These are phyloP conservation scores for Pulveroboletus sp. DNA, from an alignment of 768 basidiomycete genomes.

Conservation along the genomic window DNA sequence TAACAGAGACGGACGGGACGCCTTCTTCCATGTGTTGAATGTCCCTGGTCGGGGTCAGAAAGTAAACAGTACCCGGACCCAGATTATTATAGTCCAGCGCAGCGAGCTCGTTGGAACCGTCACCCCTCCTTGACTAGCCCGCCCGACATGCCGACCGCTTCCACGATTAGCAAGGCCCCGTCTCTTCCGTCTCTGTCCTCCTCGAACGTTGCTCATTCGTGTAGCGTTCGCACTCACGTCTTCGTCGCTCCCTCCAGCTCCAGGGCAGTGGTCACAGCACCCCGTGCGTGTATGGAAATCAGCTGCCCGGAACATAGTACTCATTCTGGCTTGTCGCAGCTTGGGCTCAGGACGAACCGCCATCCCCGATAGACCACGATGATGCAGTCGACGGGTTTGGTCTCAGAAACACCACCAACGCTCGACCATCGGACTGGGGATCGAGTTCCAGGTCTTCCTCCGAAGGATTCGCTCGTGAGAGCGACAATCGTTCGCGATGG, in stretches of 20 bases:
- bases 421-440: conserved; percentile 47
- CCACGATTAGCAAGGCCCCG: conserved; percentile 13
- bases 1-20: conserved; percentile 68
- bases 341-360: conserved; percentile 82
- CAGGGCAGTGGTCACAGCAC: conserved; percentile 58
- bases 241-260: conserved; percentile 37
- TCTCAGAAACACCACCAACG: conserved; percentile 32
- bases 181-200: conserved; percentile 25
- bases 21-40: conserved; percentile 51
- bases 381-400: conserved; percentile 35
- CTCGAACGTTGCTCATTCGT: conserved; percentile 25
- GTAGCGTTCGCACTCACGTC: conserved; percentile 26
- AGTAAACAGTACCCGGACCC: conserved; percentile 4
- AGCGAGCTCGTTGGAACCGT: background rate
- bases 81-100: background rate
- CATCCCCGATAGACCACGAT: conserved; percentile 52
- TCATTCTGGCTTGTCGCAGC: conserved; percentile 39
- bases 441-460: conserved; percentile 46
- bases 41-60: conserved; percentile 18
- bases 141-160: conserved; percentile 15
- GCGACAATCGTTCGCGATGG: conserved; percentile 52
- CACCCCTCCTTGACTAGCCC: background rate
- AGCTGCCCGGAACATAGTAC: background rate
- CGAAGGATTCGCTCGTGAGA: conserved; percentile 28
- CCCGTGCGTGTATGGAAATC: conserved; percentile 46